Evolutionary conservation across 148 eudicot species (phyloP).

Genomic region (Persicaria tinctoria): DNA sequence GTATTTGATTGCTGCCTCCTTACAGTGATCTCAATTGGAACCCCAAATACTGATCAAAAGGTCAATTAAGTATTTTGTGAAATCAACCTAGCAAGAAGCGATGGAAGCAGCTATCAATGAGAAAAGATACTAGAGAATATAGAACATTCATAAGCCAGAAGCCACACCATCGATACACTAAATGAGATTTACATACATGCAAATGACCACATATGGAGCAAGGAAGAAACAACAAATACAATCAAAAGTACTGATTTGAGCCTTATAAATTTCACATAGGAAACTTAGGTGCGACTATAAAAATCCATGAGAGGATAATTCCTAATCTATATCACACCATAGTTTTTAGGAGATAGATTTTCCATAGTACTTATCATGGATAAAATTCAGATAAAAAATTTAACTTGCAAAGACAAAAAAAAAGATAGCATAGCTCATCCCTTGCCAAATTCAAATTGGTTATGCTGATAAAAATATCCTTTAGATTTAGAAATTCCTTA

Average conservation of each 20-base stretch:
- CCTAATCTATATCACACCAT: neutral
- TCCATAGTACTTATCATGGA: neutral
- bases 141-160: neutral
- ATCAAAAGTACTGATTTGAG: neutral
- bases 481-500: neutral
- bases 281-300: neutral
- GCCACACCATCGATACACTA: neutral
- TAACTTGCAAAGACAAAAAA: neutral
- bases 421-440: neutral
- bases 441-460: neutral
- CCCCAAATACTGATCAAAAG: conserved; percentile 61
- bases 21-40: conserved; percentile 70
- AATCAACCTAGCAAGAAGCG: neutral
- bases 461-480: neutral
- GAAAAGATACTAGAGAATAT: neutral
- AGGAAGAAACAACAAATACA: neutral
- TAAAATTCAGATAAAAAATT: neutral
- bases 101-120: neutral
- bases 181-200: neutral
- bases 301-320: neutral
- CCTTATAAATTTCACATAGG: neutral
- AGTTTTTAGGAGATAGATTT: neutral
- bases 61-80: neutral
- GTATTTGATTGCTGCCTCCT: conserved; percentile 71
- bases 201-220: neutral